phyloP scores from a whole-genome alignment of 2,329 filamentous ascomycete genomes.

The Sordariomycetes sp. region DNA sequence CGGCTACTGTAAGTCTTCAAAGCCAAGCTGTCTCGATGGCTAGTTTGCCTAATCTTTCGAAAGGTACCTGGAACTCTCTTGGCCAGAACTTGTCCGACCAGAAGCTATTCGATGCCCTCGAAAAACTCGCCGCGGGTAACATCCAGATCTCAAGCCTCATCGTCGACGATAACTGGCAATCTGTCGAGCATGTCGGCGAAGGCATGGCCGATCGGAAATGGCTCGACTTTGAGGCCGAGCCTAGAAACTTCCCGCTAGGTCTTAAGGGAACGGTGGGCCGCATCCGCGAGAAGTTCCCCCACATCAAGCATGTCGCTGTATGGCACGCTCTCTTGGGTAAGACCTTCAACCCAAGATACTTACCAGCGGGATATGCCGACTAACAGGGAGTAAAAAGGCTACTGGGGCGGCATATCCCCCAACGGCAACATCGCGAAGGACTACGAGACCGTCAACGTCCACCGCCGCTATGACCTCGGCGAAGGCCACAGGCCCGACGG shows the following conservation, averaged over 20 bases:
- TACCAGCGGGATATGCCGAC: background rate
- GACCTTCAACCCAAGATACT: background rate
- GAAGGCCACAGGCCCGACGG: conserved; percentile 35
- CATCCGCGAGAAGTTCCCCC: conserved; percentile 56
- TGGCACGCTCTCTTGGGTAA: conserved; percentile 70
- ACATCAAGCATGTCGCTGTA: conserved; percentile 73
- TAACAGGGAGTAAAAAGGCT: conserved; percentile 30
- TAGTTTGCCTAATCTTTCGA: background rate
- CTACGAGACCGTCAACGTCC: conserved; percentile 58
- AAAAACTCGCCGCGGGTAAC: conserved; percentile 53
- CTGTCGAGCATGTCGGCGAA: conserved; percentile 40
- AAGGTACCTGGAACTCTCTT: conserved; percentile 83
- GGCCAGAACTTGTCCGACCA: conserved; percentile 72
- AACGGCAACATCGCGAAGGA: conserved; percentile 58
- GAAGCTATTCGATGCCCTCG: conserved; percentile 64
- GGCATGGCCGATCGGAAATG: conserved; percentile 50
- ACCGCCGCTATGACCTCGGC: conserved; percentile 15
- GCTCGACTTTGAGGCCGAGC: conserved; percentile 78
- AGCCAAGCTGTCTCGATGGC: background rate
- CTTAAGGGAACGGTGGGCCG: conserved; percentile 56
- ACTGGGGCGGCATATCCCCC: conserved; percentile 82
- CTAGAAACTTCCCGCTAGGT: conserved; percentile 64
- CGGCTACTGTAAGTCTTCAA: conserved; percentile 60
- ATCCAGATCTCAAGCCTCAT: conserved; percentile 78
- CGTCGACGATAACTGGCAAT: conserved; percentile 96